Base-by-base conservation (phyloP, 2,329 filamentous ascomycete genomes). In the Colletotrichum caudatum region DNA sequence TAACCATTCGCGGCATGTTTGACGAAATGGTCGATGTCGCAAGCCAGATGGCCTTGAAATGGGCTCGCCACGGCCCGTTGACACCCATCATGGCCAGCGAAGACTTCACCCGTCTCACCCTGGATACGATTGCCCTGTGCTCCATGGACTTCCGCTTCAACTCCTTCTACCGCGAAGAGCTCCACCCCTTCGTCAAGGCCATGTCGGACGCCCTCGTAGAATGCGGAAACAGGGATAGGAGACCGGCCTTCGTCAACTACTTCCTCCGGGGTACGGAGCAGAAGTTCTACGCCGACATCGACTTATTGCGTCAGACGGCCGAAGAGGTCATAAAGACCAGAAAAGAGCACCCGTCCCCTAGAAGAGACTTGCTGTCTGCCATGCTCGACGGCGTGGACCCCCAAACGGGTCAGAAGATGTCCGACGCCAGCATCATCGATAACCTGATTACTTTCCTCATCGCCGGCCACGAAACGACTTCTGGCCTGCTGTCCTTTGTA, bases 391-490 rank as follows among this genome's bases (percentile, higher is more conserved):
- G 89, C 0, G 84, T 84, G 12, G 91, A 93, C 76, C 84, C 88
- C 3, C 87, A 89, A 80, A 92, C 91, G 3, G 90, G 91, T 16
- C 82, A 89, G 74, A 84, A 84, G 9, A 83, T 93, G 78, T 85
- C 82, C 0, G 88, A 92, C 74, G 81, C 85, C 5, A 86, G 84
- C 44, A 91, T 93, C 74, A 84, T 88, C 39, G 85, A 91, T 77
- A 92, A 93, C 74, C 87, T 93, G 82, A 88, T 91, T 66, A 92
- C 90, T 0, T 93, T 93, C 75, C 80, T 93, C n/a, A 88, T 90
- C 74, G 89, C 89, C 60, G 88, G 90, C 6, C 90, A 92, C 75
- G 91, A 93, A 74, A 94, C 93, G 0, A 92, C 92, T 0, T 89
- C 90, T 1, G 91, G 91, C 3, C 80, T 91, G 20, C 78, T 94